Evolutionary conservation across 352 stramenopile genomes (phyloP), one percentile per base, ranked within the genome.

Genomic region (Pythium biforme): DNA sequence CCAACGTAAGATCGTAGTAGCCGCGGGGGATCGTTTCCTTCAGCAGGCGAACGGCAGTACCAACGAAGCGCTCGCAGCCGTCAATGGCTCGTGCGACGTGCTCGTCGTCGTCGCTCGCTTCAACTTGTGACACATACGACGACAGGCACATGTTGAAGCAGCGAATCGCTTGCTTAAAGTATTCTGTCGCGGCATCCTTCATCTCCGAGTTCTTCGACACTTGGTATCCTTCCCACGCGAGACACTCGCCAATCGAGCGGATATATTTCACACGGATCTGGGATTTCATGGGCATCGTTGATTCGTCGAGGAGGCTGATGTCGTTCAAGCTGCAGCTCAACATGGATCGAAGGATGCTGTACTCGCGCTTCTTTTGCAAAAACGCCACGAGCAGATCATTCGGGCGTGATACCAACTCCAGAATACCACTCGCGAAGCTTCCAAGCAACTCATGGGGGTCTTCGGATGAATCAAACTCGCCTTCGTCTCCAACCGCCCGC

Each of bases 91-190:
- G 29, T 17, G 41, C 73, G 12, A 79, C 56, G 27, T 52, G 11
- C 3, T 62, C 62, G 15, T 79, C 68, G 27, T 69, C 58, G 17
- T 65, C 55, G 14, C 57, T 53, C 3, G 72, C 59, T 23, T 79
- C 70, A 26, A 78, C 56, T 27, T 88, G 74, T 4, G 63, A 58
- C 37, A 84, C 69, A 52, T 86, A 86, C 12, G 78, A 76, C 1
- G 80, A 90, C 5, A 90, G 59, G 46, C 83, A 88, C 27, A 88
- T 86, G 39, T 72, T 81, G 62, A 90, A 92, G 53, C 81, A 90
- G 17, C 79, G 79, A 27, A 85, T 81, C 12, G 83, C 69, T 56
- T 92, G 83, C 49, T 88, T 75, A 66, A 89, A 89, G 50, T 79
- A 90, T 69, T 79, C 88, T 11, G 64, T 69, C 17, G 79, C 75